A percentile compares a stretch with the other conserved stretches of the same genome.
Conservation (phyloP, 768 basidiomycete species). For the Roridomyces roridus region DNA sequence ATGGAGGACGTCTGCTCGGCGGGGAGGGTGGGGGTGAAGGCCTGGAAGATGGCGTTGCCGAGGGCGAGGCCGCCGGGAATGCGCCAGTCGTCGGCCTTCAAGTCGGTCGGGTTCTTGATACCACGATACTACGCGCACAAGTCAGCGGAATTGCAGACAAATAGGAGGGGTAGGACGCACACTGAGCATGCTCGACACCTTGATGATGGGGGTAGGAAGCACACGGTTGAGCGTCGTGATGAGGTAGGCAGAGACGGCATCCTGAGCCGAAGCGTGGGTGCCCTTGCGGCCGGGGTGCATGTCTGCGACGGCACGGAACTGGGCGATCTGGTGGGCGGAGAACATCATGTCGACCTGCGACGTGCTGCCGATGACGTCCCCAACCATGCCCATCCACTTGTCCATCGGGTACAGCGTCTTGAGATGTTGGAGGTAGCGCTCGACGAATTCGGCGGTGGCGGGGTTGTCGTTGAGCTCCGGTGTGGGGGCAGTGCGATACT, state of each 20-base stretch:
- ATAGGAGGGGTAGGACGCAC: background rate
- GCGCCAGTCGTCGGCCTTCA: background rate
- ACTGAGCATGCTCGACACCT: background rate
- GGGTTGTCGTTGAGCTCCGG: background rate
- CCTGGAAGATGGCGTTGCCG: background rate
- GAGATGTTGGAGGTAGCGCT: background rate
- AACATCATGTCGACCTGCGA: background rate
- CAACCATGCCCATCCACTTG: background rate
- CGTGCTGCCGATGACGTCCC: background rate
- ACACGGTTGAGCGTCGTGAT: background rate
- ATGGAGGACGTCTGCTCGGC: background rate
- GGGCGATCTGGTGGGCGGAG: background rate
- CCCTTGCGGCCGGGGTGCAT: background rate
- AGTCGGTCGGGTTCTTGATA: background rate
- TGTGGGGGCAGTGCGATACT: background rate
- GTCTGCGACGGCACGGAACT: background rate
- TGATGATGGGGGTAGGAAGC: background rate
- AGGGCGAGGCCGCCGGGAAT: background rate
- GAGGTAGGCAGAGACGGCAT: background rate
- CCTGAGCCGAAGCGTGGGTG: background rate
- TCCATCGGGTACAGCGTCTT: background rate
- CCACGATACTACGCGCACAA: background rate
- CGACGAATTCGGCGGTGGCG: background rate
- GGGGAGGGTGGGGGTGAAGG: background rate
- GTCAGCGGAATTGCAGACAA: background rate